Conservation (phyloP, 306 rosid genomes). For the Prinsepia uniflora region DNA sequence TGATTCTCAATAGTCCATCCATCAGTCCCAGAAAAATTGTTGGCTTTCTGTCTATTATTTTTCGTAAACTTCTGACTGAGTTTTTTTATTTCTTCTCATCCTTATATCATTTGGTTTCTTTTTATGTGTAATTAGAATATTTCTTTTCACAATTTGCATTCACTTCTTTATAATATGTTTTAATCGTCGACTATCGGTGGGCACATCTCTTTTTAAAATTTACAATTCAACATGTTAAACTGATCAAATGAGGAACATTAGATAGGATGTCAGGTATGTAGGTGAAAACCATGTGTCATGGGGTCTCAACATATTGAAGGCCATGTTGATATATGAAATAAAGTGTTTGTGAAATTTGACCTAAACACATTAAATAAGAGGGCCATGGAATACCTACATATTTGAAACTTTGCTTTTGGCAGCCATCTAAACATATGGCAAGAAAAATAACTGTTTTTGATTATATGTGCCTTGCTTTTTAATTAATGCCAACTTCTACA, state of each 20-base stretch:
- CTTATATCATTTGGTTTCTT: background rate
- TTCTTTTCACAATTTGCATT: background rate
- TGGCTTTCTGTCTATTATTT: background rate
- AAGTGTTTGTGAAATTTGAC: background rate
- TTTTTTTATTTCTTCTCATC: background rate
- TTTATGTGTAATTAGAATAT: background rate
- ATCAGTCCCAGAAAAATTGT: background rate
- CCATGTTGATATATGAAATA: background rate
- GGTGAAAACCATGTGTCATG: background rate
- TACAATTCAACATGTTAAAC: background rate
- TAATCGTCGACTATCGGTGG: background rate
- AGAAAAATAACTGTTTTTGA: background rate
- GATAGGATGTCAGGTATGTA: background rate
- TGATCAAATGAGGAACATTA: background rate
- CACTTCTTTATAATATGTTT: background rate
- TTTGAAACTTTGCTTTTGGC: background rate
- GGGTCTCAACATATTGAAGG: background rate
- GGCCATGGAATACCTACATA: background rate
- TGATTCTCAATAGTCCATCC: background rate
- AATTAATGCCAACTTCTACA: background rate
- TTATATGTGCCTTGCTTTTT: background rate
- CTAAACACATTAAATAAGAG: background rate
- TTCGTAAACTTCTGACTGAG: background rate
- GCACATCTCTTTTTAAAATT: background rate
- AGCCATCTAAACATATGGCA: background rate